Percentiles rank a stretch among this genome's conserved stretches.
phyloP scores from a whole-genome alignment of 176 grass and related monocot genomes.

The Oryza officinalis region DNA sequence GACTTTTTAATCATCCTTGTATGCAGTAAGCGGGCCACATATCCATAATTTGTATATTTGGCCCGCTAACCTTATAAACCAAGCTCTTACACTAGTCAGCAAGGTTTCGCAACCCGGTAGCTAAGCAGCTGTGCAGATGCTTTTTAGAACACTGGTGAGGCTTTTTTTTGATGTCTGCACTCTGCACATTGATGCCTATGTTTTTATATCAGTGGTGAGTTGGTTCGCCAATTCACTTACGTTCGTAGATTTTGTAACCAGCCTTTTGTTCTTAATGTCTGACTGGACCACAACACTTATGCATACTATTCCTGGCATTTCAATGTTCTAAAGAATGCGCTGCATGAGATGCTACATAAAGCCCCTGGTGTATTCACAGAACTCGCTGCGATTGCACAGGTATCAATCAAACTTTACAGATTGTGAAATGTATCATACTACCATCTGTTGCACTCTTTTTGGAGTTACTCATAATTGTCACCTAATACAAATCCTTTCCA shows the following conservation, averaged over 20 bases:
- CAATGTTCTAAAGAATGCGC: constrained; percentile 7
- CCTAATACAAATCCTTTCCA: constrained; percentile 36
- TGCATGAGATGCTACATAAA: background rate
- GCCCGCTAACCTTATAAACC: no score
- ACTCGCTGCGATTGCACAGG: background rate
- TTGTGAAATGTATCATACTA: background rate
- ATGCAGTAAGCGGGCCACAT: no score
- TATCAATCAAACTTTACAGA: constrained; percentile 19
- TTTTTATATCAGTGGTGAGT: constrained; percentile 2
- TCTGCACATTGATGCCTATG: background rate
- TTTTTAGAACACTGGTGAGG: no score
- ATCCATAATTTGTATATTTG: no score
- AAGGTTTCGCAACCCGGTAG: no score
- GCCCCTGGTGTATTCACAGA: constrained; percentile 5
- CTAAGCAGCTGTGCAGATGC: no score
- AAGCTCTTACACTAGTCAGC: no score
- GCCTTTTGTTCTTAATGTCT: constrained; percentile 11
- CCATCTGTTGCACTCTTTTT: background rate
- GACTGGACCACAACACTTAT: constrained; percentile 5
- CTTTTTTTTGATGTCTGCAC: background rate
- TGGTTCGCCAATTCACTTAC: background rate
- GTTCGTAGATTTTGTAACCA: background rate
- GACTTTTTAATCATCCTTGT: no score
- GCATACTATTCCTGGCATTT: background rate
- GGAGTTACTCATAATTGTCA: constrained; percentile 16